Percentiles rank a stretch among this genome's conserved stretches.
These are phyloP conservation scores for Fraxinus paxiana DNA, from an alignment of 305 asterid genomes.

Conservation along the genomic window DNA sequence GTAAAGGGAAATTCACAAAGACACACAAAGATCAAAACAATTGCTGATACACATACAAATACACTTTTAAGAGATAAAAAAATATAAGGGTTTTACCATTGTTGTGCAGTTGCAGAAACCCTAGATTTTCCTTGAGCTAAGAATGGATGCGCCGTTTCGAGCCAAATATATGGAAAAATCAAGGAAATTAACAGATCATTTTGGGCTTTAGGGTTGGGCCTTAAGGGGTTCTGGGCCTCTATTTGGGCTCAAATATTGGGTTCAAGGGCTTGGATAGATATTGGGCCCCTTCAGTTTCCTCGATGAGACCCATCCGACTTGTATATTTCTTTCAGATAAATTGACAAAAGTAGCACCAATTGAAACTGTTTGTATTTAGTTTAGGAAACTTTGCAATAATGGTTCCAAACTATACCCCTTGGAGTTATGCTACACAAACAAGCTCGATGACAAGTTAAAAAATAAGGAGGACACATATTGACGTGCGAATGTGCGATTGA, in stretches of 20 bases:
- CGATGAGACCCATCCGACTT: neutral
- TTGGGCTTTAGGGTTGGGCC: slow-evolving; percentile 29
- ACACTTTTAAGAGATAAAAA: neutral
- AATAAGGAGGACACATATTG: neutral
- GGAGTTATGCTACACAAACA: neutral
- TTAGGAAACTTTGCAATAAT: neutral
- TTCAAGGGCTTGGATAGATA: neutral
- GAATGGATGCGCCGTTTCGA: slow-evolving; percentile 15
- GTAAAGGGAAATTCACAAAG: slow-evolving; percentile 1
- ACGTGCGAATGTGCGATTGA: too few relatives aligned
- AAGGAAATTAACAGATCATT: neutral
- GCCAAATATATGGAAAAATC: neutral
- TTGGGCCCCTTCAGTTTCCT: neutral
- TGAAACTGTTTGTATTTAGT: neutral
- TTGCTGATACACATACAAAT: neutral
- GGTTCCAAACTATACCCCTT: neutral
- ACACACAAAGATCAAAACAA: neutral
- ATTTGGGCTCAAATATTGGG: slow-evolving; percentile 1
- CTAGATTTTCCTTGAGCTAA: slow-evolving; percentile 19
- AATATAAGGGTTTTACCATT: slow-evolving; percentile 22
- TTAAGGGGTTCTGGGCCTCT: neutral
- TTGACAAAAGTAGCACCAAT: neutral
- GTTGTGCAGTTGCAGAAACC: slow-evolving; percentile 31
- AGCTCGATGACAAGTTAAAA: neutral
- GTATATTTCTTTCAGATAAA: neutral